Evolutionary conservation across 352 stramenopile genomes (phyloP).

Genomic region (Globisporangium apiculatum): DNA sequence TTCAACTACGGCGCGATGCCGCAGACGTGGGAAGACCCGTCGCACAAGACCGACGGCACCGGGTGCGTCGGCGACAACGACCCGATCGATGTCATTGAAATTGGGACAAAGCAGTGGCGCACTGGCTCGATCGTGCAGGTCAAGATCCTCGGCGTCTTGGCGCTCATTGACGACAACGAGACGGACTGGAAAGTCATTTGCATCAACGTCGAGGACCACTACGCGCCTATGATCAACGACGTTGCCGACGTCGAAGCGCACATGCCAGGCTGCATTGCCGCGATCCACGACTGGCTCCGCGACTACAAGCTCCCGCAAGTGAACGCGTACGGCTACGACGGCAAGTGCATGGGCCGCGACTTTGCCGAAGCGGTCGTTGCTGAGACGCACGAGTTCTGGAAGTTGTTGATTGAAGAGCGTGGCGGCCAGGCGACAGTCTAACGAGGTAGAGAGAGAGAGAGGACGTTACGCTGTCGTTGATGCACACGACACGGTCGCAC

Average conservation of each 20-base stretch:
- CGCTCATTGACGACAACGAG: slow-evolving; percentile 99
- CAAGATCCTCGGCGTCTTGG: slow-evolving; percentile 97
- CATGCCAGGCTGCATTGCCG: slow-evolving; percentile 89
- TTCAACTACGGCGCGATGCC: slow-evolving; percentile 99
- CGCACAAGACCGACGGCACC: slow-evolving; percentile 77
- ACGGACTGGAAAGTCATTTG: slow-evolving; percentile 99
- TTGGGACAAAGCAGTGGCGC: slow-evolving; percentile 90
- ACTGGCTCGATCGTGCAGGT: slow-evolving; percentile 94
- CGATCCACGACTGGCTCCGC: slow-evolving; percentile 97
- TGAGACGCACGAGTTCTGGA: slow-evolving; percentile 88
- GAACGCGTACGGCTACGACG: slow-evolving; percentile 98
- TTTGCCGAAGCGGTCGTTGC: slow-evolving; percentile 84
- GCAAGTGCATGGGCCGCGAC: slow-evolving; percentile 91
- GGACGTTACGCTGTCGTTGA: no score
- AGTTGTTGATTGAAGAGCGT: slow-evolving; percentile 83
- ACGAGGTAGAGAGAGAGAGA: not conserved
- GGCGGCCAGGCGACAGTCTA: slow-evolving; percentile 78
- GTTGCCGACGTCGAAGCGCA: slow-evolving; percentile 95
- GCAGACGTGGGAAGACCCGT: slow-evolving; percentile 99
- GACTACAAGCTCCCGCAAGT: slow-evolving; percentile 99
- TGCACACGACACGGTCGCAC: no score
- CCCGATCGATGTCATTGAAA: slow-evolving; percentile 98
- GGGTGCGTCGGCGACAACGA: slow-evolving; percentile 94
- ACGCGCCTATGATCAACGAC: slow-evolving; percentile 96
- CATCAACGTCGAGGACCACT: slow-evolving; percentile 95